A percentile compares a stretch with the other conserved stretches of the same genome.
Conservation (phyloP, 495 filamentous ascomycete species). For the Pseudevernia furfuracea region DNA sequence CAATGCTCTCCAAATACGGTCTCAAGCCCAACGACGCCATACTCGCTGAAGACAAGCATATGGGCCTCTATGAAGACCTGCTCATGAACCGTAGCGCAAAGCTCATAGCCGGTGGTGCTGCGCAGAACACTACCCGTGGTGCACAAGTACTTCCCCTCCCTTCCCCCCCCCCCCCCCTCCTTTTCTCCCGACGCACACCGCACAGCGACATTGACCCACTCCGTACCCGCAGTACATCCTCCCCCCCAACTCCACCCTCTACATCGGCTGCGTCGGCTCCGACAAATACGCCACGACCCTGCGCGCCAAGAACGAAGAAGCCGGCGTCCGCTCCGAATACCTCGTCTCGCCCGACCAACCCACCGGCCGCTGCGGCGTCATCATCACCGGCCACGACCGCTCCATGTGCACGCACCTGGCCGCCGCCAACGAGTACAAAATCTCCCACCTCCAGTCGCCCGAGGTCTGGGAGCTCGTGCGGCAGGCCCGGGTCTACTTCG, state of each 20-base stretch:
- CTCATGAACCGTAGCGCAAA: conserved; percentile 79
- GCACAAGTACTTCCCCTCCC: conserved; percentile 51
- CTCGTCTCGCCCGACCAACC: conserved; percentile 70
- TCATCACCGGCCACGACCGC: conserved; percentile 92
- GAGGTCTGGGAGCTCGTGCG: conserved; percentile 87
- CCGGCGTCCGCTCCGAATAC: conserved; percentile 87
- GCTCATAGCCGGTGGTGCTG: conserved; percentile 91
- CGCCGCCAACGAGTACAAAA: conserved; percentile 92
- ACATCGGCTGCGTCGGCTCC: conserved; percentile 84
- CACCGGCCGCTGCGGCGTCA: conserved; percentile 89
- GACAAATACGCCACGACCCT: conserved; percentile 89
- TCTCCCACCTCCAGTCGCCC: conserved; percentile 85
- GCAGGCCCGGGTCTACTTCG: conserved; percentile 79
- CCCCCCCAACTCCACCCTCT: conserved; percentile 75
- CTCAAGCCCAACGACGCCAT: conserved; percentile 96
- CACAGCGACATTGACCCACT: not conserved
- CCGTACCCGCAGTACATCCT: conserved; percentile 65
- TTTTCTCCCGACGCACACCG: conserved; percentile 1
- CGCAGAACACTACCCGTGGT: conserved; percentile 95
- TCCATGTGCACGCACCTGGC: conserved; percentile 92
- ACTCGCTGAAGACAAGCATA: conserved; percentile 86
- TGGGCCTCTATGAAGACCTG: conserved; percentile 83
- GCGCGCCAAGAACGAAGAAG: conserved; percentile 66
- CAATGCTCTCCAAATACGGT: conserved; percentile 81
- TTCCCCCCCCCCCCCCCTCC: not conserved